Base-by-base conservation (phyloP, 805 yeast species). In the Hanseniaspora pseudoguilliermondii region DNA sequence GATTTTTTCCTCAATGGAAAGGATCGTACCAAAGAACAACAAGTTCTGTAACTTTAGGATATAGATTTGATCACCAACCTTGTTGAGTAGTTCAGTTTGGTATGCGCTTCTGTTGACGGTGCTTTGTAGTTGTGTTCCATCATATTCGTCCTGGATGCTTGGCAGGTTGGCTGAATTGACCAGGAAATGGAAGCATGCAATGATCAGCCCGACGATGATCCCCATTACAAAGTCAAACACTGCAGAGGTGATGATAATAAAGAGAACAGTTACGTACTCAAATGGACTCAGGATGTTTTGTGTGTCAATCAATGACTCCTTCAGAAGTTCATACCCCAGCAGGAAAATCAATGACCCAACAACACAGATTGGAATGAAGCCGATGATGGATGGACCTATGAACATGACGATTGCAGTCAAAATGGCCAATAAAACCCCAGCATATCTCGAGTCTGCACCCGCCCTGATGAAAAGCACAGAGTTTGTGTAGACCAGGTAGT, bases 151-250 rank as follows among this genome's bases (percentile, higher is more conserved):
- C 59, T 80, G 78, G 21, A 93, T 80, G 16, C 91, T 89, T 34
- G 93, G 87, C 47, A 82, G 77, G 43, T 87, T 79, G 1, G 95
- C 89, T 21, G 95, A 93, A 60, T 86, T 95, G 49, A 90, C 84
- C n/a, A 93, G 87, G 71, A 90, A 93, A n/a, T 93, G 85, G 63
- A 91, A 77, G 66, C 96, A 90, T 0, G 98, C 97, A 55, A 93
- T 74, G 38, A 93, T 72, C 27, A 91, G 84, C 49, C 98, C 98
- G 20, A 84, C 90, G 56, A 91, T 71, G 34, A 93, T 87, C 57
- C 98, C 98, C 60, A 82, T 78, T 10, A 93, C 97, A 67, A 93
- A 93, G 70, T 93, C 98, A 77, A 87, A 84, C 1, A 85, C 82
- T 3, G 97, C 97, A 97, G 93, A 93, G 0, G 90, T 83, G 34